A percentile compares a stretch with the other conserved stretches of the same genome.
Conservation (phyloP, 1,139 yeast species). For the Yamadazyma atlantica region DNA sequence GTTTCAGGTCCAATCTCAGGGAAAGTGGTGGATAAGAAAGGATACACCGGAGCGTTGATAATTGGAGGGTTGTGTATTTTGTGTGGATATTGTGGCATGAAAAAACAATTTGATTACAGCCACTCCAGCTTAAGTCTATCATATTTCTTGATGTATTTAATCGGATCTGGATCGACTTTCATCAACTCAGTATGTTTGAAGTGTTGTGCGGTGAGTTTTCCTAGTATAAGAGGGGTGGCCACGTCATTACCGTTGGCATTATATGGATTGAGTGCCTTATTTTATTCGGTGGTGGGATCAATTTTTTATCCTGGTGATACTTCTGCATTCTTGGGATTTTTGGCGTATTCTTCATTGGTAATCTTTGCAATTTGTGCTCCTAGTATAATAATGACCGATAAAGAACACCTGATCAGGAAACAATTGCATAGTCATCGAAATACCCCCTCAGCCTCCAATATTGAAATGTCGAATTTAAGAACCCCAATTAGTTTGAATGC, state of each 20-base stretch:
- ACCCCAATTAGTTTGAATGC: constrained; percentile 4
- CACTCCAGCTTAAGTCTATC: constrained; percentile 33
- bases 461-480: constrained; percentile 13
- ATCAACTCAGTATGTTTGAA: constrained; percentile 54
- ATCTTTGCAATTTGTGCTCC: constrained; percentile 49
- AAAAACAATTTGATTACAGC: constrained; percentile 39
- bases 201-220: constrained; percentile 58
- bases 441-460: constrained; percentile 2
- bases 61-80: constrained; percentile 46
- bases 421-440: constrained; percentile 4
- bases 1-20: constrained; percentile 61
- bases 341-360: constrained; percentile 39
- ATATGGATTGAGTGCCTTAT: constrained; percentile 59
- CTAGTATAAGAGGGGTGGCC: constrained; percentile 57
- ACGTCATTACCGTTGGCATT: constrained; percentile 60
- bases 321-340: constrained; percentile 45
- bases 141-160: constrained; percentile 36
- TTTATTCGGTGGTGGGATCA: constrained; percentile 51
- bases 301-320: constrained; percentile 53
- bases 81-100: constrained; percentile 47
- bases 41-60: constrained; percentile 44
- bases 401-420: constrained; percentile 23
- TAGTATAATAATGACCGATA: constrained; percentile 44
- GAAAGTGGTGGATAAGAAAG: constrained; percentile 52
- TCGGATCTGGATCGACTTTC: constrained; percentile 58